phyloP scores from a whole-genome alignment of 768 basidiomycete species.

The Trichaptum fuscoviolaceum region DNA sequence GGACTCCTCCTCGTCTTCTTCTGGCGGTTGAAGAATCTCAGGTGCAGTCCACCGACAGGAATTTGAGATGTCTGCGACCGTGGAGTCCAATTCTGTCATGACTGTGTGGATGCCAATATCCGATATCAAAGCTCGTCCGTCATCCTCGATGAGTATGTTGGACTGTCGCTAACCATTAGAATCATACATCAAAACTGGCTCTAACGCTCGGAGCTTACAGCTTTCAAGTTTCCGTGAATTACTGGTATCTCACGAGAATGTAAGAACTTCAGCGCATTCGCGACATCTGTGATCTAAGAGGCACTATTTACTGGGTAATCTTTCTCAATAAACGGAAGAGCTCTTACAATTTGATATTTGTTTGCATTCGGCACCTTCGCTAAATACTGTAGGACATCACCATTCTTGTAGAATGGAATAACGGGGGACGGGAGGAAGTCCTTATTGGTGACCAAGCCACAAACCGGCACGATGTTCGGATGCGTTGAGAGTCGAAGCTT shows the following conservation, averaged over 20 bases:
- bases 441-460: too few species aligned
- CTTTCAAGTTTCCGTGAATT: constrained; percentile 4
- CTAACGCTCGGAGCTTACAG: background rate
- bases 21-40: background rate
- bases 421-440: too few species aligned
- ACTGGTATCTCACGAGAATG: background rate
- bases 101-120: background rate
- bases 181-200: background rate
- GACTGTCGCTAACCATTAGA: background rate
- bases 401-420: too few species aligned
- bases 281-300: background rate
- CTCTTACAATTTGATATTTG: too few species aligned
- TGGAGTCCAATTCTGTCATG: background rate
- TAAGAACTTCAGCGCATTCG: background rate
- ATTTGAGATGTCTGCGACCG: background rate
- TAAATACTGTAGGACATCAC: too few species aligned
- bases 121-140: background rate
- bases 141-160: background rate
- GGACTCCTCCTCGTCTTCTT: background rate
- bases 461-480: too few species aligned
- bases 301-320: too few species aligned
- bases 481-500: too few species aligned
- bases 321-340: too few species aligned
- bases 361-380: too few species aligned
- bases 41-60: background rate